Percentiles rank a stretch among this genome's conserved stretches.
These are phyloP conservation scores for Penicillium sp. DNA, from an alignment of 2,329 filamentous ascomycete species.

Conservation along the genomic window DNA sequence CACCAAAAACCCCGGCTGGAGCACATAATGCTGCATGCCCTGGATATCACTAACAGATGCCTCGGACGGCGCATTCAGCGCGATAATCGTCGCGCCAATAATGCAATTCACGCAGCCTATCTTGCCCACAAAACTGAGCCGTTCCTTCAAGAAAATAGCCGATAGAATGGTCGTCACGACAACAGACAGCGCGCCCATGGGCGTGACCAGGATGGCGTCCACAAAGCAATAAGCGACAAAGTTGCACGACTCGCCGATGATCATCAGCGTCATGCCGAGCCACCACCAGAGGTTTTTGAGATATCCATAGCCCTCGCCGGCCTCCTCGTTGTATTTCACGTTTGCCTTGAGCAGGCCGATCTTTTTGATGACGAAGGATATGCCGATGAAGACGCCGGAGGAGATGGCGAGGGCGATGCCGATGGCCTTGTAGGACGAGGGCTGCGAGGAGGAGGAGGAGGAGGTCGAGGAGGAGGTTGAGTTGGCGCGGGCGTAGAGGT, in stretches of 20 bases:
- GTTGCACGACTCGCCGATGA: constrained; percentile 92
- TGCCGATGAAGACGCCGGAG: constrained; percentile 88
- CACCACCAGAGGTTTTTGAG: constrained; percentile 96
- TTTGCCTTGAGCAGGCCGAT: constrained; percentile 86
- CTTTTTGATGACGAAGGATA: constrained; percentile 95
- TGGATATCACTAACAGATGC: constrained; percentile 84
- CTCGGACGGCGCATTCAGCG: constrained; percentile 83
- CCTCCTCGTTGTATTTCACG: constrained; percentile 91
- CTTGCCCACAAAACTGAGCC: constrained; percentile 91
- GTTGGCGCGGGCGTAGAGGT: constrained; percentile 41
- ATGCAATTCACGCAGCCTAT: constrained; percentile 95
- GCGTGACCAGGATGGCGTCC: constrained; percentile 91
- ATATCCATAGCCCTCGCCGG: constrained; percentile 95
- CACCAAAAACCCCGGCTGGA: constrained; percentile 77
- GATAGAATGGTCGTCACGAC: constrained; percentile 89
- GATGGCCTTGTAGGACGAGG: constrained; percentile 71
- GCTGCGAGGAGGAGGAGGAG: constrained; percentile 33
- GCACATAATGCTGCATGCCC: constrained; percentile 84
- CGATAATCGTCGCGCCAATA: constrained; percentile 86
- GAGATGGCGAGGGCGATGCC: constrained; percentile 81
- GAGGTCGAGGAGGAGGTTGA: neutral
- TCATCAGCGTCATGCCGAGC: constrained; percentile 94
- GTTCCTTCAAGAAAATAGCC: constrained; percentile 92
- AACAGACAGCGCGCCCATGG: constrained; percentile 83
- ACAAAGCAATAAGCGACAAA: constrained; percentile 96